Base-by-base conservation (phyloP, 2,329 filamentous ascomycete genomes). In the Neofusicoccum ribis region DNA sequence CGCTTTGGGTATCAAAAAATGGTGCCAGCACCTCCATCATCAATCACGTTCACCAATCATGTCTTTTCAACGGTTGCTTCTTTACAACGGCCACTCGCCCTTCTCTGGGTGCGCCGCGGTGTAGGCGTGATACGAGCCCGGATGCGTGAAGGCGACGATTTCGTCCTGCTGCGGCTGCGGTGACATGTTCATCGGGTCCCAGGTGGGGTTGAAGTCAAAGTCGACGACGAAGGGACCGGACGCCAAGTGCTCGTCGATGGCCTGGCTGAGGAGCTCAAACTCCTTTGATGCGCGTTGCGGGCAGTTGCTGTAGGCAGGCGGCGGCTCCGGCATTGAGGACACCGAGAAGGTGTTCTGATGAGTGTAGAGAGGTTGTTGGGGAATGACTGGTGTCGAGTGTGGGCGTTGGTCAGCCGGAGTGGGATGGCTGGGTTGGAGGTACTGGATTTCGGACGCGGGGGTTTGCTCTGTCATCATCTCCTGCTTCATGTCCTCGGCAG, bases 81-180 rank as follows among this genome's bases (percentile, higher is more conserved):
- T 3, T 46, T 17, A 60, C 56, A 60, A 46, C 15, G 56, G 56
- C 56, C 56, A 60, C 34, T 34, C n/a, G 3, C 37, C 36, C 36
- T 62, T 62, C 34, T 62, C 59, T 20, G 34, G 59, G 12, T 60
- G 17, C 14, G 47, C 50, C 44, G 61, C 36, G 6, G 51, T 61
- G n/a, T 61, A 67, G 5, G 63, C 61, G 41, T 52, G 36, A 23
- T 65, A 67, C 20, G 62, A 37, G 20, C 46, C 65, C 6, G 61
- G 51, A 9, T 65, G 63, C 11, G 58, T 43, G 46, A 65, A 67
- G 43, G 62, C 27, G n/a, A 62, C 54, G 36, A 67, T 60, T 11
- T 61, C 43, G 23, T 62, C 59, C 20, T 62, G 59, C 8, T 37
- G 34, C 5, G 31, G 44, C 11, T 39, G 41, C 5, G 56, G 56